Conservation (phyloP, 805 yeast genomes). For the Yamadazyma nakazawae region DNA sequence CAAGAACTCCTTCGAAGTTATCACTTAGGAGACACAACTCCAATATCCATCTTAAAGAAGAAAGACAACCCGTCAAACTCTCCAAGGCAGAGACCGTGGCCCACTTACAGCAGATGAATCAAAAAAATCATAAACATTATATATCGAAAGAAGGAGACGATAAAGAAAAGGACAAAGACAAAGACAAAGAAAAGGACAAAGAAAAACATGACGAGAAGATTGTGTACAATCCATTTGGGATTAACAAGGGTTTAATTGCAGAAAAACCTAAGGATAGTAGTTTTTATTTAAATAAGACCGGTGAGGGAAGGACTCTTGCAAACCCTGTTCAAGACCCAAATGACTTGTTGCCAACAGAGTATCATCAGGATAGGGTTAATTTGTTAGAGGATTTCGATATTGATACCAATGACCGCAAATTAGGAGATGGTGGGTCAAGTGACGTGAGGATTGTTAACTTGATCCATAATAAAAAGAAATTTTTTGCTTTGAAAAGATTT, state of each 20-base stretch:
- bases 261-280: constrained; percentile 27
- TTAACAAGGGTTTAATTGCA: constrained; percentile 30
- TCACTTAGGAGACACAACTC: constrained; percentile 20
- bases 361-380: constrained; percentile 46
- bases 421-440: constrained; percentile 75
- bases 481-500: constrained; percentile 66
- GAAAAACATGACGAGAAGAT: constrained; percentile 37
- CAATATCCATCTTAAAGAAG: constrained; percentile 4
- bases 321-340: constrained; percentile 68
- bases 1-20: constrained; percentile 19
- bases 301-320: constrained; percentile 49
- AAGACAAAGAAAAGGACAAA: constrained; percentile 4
- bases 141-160: constrained; percentile 6
- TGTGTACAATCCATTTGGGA: constrained; percentile 66
- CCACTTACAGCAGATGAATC: constrained; percentile 32
- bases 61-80: constrained; percentile 13
- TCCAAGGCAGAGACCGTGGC: constrained; percentile 36
- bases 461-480: constrained; percentile 37
- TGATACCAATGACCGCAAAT: constrained; percentile 38
- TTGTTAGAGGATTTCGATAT: constrained; percentile 55
- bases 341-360: constrained; percentile 52
- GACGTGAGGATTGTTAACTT: constrained; percentile 50
- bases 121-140: constrained; percentile 20
- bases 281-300: constrained; percentile 31
- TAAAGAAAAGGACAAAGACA: too few species aligned